Conservation (phyloP, 805 yeast species). For the Metschnikowia peoriensis region DNA sequence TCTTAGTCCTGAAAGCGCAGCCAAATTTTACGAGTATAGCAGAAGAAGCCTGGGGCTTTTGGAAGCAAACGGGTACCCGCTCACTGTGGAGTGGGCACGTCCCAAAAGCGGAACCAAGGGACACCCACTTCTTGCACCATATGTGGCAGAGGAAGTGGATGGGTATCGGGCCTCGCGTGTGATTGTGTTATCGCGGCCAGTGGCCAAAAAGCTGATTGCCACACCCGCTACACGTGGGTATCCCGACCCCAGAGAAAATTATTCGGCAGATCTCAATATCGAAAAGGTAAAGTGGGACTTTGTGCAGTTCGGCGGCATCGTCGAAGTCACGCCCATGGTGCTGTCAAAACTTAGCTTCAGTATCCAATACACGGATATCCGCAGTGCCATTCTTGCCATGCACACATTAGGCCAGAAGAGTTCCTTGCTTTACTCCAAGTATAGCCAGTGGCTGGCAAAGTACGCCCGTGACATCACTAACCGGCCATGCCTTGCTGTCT, state of each 20-base stretch:
- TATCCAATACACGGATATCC: constrained; percentile 56
- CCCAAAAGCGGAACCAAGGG: constrained; percentile 3
- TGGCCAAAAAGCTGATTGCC: neutral
- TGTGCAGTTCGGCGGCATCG: constrained; percentile 52
- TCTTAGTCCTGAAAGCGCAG: constrained; percentile 52
- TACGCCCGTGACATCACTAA: constrained; percentile 70
- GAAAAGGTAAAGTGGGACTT: constrained; percentile 50
- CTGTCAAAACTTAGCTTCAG: constrained; percentile 63
- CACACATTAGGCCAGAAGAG: constrained; percentile 17
- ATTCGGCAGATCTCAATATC: constrained; percentile 44
- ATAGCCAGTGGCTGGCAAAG: constrained; percentile 60
- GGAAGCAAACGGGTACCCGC: constrained; percentile 54
- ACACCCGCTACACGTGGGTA: constrained; percentile 22
- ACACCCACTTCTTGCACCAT: constrained; percentile 25
- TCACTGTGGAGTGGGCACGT: constrained; percentile 48
- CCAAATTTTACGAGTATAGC: constrained; percentile 49
- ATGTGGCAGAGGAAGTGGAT: constrained; percentile 31
- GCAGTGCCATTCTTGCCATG: constrained; percentile 58
- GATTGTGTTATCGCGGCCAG: constrained; percentile 38
- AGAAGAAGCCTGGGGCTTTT: constrained; percentile 52
- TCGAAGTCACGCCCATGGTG: constrained; percentile 64
- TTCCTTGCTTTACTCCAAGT: constrained; percentile 32
- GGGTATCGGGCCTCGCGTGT: constrained; percentile 54
- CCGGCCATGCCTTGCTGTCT: constrained; percentile 38
- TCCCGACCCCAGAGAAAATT: constrained; percentile 45